A percentile compares a stretch with the other conserved stretches of the same genome.
Conservation (phyloP, 805 yeast species). For the Debaryomyces maramus region DNA sequence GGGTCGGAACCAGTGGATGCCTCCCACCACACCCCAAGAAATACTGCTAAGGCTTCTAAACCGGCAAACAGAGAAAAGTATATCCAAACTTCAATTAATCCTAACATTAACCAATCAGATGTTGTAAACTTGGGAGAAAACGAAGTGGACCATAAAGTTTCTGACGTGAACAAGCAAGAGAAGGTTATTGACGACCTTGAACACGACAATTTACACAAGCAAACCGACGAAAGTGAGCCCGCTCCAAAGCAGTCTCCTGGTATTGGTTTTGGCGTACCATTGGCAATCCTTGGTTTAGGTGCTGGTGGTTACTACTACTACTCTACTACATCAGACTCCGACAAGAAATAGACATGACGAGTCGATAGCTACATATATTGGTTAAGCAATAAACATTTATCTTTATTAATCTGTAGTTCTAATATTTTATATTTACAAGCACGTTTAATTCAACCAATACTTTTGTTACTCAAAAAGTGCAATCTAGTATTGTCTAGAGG, state of each 20-base stretch:
- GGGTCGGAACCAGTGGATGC: constrained; percentile 38
- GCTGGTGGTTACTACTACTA: constrained; percentile 30
- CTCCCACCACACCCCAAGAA: constrained; percentile 9
- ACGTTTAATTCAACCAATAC: not conserved
- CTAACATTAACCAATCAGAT: constrained; percentile 36
- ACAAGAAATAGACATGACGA: constrained; percentile 3
- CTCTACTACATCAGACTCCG: constrained; percentile 2
- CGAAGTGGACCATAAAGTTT: constrained; percentile 36
- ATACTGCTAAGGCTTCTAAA: constrained; percentile 18
- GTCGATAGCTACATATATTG: not conserved
- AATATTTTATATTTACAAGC: constrained; percentile 4
- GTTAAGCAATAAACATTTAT: not conserved
- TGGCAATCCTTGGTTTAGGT: constrained; percentile 29
- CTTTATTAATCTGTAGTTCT: not conserved
- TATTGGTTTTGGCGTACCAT: constrained; percentile 15
- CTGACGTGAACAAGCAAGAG: constrained; percentile 28
- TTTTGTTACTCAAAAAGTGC: not conserved
- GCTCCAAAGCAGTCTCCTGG: constrained; percentile 2
- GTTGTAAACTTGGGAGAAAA: constrained; percentile 37
- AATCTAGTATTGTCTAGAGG: constrained; percentile 72
- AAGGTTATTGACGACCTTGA: constrained; percentile 39
- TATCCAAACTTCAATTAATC: constrained; percentile 42
- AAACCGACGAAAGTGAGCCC: constrained; percentile 10
- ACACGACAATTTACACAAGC: constrained; percentile 28
- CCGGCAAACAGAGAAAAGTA: constrained; percentile 41